Evolutionary conservation across 768 basidiomycete species (phyloP), one percentile per base, ranked within the genome.

Genomic region (Suillus tomentosus): DNA sequence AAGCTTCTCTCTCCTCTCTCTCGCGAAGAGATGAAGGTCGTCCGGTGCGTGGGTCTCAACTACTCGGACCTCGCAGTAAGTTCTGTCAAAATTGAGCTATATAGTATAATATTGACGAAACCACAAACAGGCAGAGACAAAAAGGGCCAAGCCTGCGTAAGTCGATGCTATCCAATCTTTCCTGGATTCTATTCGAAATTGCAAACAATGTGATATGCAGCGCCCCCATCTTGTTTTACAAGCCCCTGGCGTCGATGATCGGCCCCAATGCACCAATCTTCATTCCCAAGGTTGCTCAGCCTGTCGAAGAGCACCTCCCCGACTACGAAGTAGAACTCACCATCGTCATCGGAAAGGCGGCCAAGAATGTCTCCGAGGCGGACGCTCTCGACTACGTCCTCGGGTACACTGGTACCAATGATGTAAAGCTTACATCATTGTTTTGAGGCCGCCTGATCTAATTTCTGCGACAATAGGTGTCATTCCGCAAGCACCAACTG

Each of bases 321-420:
- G 92, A 94, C 75, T 94, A 93, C 68, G 92, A 94, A 69, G 90
- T 89, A 61, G 92, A 94, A 67, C 77, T 94, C 37, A 87, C 85
- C 37, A 84, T 96, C 67, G 89, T 95, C 62, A 90, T 96, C 59
- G 93, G 94, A 47, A 93, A 91, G 72, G 72, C 87, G 1, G 88
- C 89, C 15, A 93, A 89, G 79, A 77, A 95, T 70, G 92, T 96
- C 31, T 82, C 86, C 0, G 91, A 92, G 72, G 86, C 80, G 1
- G 87, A 95, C 8, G 94, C 94, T 0, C 80, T 95, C 48, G 89
- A 95, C 73, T 94, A 94, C 69, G 89, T 96, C 19, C 82, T 95
- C 0, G 94, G 85, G 2, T 96, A 94, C 71, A 91, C 90, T 3
- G 89, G 81, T 3, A 89, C 86, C 5, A 94, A 94, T 71, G 92